Evolutionary conservation across 306 rosid genomes (phyloP), one percentile per base, ranked within the genome.

Genomic region (Alnus rubra): DNA sequence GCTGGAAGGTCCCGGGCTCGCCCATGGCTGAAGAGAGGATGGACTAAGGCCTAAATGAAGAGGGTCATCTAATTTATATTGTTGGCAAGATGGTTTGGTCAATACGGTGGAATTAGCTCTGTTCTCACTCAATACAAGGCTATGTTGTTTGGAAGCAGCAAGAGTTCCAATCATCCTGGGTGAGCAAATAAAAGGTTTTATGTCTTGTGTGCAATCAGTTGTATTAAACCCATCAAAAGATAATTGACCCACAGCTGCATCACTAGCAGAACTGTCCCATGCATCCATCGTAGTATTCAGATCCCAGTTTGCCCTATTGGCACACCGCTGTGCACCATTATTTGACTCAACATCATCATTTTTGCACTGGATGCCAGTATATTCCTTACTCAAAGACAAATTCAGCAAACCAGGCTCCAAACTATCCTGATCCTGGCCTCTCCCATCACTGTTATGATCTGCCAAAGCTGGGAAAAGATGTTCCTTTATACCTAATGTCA

Each of bases 261-360:
- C 89, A 51, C 68, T 81, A 16, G 72, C 84, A 82, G 85, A 31
- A 87, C 88, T 93, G 58, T 83, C 95, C 98, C 98, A 95, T 18
- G 94, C 92, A 80, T 95, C 98, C 97, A 95, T 91, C 3, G 94
- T 90, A 74, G 96, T 93, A 87, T 96, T 96, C 76, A 96, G 86
- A 89, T 96, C 99, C 99, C 99, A 95, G 80, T 92, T 92, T 79
- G 87, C 98, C 86, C 98, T 85, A 81, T 78, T 87, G 69, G 91
- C 85, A 62, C 82, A 82, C 56, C 55, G 78, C 62, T 11, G 83
- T 55, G 85, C 52, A 31, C 80, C 78, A 39, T 55, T 42, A 56
- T 71, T 79, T 69, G 44, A 53, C 73, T 84, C 88, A 56, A 75
- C 63, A 53, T 74, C 86, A 35, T 79, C 76, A 55, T 53, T 83